These are phyloP conservation scores for Salix arbutifolia DNA, from an alignment of 345 rosid genomes.

Conservation along the genomic window DNA sequence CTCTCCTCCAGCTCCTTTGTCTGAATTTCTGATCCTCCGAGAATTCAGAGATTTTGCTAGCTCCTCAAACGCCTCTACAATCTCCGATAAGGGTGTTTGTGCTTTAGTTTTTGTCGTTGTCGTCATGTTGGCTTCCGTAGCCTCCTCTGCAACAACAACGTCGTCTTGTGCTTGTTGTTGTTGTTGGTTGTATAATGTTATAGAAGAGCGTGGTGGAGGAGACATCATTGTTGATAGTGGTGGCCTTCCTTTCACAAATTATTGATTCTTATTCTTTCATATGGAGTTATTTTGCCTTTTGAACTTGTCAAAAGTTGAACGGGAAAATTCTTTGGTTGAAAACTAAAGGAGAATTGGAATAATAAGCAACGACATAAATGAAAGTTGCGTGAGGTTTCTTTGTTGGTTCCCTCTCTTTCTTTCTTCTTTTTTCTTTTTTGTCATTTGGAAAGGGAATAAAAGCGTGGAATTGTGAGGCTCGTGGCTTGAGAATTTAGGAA, in stretches of 20 bases:
- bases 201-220: background rate
- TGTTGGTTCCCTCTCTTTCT: background rate
- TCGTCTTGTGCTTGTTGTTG: background rate
- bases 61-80: constrained; percentile 62
- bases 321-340: background rate
- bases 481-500: background rate
- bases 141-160: background rate
- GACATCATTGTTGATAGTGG: background rate
- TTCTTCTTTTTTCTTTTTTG: background rate
- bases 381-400: background rate
- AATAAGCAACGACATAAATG: background rate
- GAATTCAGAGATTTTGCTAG: constrained; percentile 35
- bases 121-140: background rate
- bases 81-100: constrained; percentile 37
- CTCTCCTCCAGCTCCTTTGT: constrained; percentile 1
- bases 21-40: background rate
- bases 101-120: background rate
- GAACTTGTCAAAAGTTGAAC: background rate
- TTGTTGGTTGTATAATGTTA: background rate
- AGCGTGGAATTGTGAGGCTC: background rate
- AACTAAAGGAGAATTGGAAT: background rate
- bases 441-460: background rate
- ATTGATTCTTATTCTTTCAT: background rate
- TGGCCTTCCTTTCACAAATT: background rate
- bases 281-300: background rate